phyloP scores from a whole-genome alignment of 2,329 filamentous ascomycete species.

The Hypoxylon sp. region DNA sequence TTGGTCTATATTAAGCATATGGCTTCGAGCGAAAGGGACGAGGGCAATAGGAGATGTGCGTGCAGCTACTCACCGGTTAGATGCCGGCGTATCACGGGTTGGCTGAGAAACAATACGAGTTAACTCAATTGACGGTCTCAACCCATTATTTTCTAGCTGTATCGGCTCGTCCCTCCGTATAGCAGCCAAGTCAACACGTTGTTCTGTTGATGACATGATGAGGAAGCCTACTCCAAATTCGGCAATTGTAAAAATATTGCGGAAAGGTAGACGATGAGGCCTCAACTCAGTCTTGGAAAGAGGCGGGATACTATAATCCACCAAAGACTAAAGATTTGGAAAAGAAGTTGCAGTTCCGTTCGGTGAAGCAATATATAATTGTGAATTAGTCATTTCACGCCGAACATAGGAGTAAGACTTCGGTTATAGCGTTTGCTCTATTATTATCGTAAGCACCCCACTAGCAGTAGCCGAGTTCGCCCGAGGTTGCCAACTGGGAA shows the following conservation, averaged over 20 bases:
- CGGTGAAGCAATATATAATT: background rate
- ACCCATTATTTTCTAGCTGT: background rate
- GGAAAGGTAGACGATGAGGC: background rate
- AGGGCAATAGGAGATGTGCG: background rate
- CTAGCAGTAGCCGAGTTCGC: background rate
- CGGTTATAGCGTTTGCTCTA: background rate
- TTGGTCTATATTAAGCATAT: background rate
- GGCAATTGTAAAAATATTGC: background rate
- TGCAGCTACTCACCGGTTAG: constrained; percentile 5
- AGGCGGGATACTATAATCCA: background rate
- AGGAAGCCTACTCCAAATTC: background rate
- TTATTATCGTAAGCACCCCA: background rate
- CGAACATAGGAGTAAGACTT: background rate
- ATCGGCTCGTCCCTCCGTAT: background rate
- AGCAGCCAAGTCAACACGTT: background rate
- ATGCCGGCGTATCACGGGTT: background rate
- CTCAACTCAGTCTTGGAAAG: background rate
- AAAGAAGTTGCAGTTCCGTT: background rate
- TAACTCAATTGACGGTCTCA: background rate
- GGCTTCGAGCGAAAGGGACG: background rate
- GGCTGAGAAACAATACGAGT: background rate
- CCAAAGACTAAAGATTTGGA: background rate
- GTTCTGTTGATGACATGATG: constrained; percentile 1
- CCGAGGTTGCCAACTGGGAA: background rate
- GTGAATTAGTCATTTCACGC: background rate